Base-by-base conservation (phyloP, 2,329 filamentous ascomycete species). In the Colletotrichum simmondsii region DNA sequence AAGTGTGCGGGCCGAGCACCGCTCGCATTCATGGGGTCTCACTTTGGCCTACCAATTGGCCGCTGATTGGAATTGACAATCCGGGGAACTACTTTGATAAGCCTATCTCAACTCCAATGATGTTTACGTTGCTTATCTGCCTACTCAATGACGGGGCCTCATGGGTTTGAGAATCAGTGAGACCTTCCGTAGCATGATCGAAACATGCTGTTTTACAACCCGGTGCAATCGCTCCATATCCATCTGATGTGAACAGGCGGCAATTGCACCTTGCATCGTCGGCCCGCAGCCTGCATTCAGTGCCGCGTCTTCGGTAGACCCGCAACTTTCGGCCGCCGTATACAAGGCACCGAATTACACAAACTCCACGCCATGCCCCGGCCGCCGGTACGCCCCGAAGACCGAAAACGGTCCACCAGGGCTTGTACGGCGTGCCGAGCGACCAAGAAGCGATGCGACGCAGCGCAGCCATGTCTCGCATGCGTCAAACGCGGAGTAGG, bases 391-490 rank as follows among this genome's bases (percentile, higher is more conserved):
- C 82, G 81, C 24, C 85, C 85, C 3, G 83, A 85, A 60, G 84
- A 88, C 73, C 84, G 87, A 6, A 83, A 85, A 68, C 83, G 87
- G 53, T 85, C 85, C 19, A 83, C 82, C 26, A 84, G 87, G 69
- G 87, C 87, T 8, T 89, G 87, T 74, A 81, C 82, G 59, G 77
- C 83, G 6, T 89, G 87, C 75, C 83, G 86, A 35, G 80, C 82
- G 16, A 84, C 86, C 10, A 89, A 89, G 79, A 88, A 87, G 78
- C 80, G 86, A 74, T 89, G 87, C 76, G 85, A 84, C 68, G 86
- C 85, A 11, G 82, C 81, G 0, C 83, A 84, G 2, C 87, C 87
- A 1, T 89, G 87, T 74, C 62, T 19, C 8, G 30, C 67, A 2
- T 70, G 67, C 53, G 26, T 65, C 14, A 65, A 70, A 22, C 42